phyloP scores from a whole-genome alignment of 2,329 filamentous ascomycete genomes.

The Scedosporium dehoogii region DNA sequence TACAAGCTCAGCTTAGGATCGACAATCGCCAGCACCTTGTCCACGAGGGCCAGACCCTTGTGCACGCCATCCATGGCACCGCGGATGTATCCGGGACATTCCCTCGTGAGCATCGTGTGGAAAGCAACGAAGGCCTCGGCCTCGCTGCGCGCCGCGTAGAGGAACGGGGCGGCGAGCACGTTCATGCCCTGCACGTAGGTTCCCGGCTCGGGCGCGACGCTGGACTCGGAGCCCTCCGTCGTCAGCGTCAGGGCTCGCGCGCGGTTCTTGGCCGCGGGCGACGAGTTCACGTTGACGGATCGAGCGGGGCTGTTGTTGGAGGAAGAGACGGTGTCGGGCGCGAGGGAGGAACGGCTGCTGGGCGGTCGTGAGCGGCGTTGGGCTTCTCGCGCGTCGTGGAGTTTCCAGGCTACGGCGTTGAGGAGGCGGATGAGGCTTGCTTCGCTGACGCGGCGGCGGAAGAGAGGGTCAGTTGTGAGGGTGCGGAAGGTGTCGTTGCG shows the following conservation, averaged over 20 bases:
- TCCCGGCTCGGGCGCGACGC: conserved; percentile 53
- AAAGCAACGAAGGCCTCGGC: conserved; percentile 91
- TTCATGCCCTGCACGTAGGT: conserved; percentile 99
- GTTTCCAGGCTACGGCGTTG: conserved; percentile 89
- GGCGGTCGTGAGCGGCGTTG: conserved; percentile 23
- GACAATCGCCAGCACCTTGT: conserved; percentile 83
- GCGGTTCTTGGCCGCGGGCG: conserved; percentile 32
- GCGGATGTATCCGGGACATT: conserved; percentile 88
- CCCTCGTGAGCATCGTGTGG: conserved; percentile 73
- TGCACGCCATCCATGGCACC: conserved; percentile 97
- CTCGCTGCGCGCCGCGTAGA: conserved; percentile 90
- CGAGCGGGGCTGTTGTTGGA: background rate
- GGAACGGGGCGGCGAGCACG: conserved; percentile 86
- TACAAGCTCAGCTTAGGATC: conserved; percentile 81
- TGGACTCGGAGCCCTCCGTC: conserved; percentile 53
- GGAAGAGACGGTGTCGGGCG: conserved; percentile 13
- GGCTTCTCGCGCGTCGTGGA: conserved; percentile 66
- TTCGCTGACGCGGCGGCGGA: conserved; percentile 89
- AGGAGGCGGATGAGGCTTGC: conserved; percentile 88
- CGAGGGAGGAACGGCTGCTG: conserved; percentile 23
- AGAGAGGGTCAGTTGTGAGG: conserved; percentile 91
- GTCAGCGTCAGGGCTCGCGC: conserved; percentile 50
- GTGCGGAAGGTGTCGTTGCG: conserved; percentile 98
- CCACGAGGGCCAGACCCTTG: conserved; percentile 79
- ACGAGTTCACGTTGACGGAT: conserved; percentile 1